Percentiles rank a stretch among this genome's conserved stretches.
These are phyloP conservation scores for Hypoxylon sp. DNA, from an alignment of 2,329 filamentous ascomycete genomes.

Conservation along the genomic window DNA sequence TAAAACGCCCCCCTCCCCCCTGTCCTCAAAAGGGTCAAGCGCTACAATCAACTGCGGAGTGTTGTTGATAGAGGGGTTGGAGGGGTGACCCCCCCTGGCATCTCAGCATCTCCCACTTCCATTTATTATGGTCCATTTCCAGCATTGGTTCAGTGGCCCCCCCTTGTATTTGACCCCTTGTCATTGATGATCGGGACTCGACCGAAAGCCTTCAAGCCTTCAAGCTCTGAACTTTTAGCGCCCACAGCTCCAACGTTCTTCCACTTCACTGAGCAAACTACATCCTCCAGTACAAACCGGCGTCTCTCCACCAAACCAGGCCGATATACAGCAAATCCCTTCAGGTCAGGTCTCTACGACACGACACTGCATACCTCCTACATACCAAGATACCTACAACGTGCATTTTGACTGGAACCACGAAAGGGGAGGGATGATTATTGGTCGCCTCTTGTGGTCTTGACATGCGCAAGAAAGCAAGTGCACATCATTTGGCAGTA, in stretches of 20 bases:
- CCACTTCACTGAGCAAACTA: conserved; percentile 17
- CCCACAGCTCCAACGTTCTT: conserved; percentile 29
- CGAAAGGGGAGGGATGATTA: conserved; percentile 13
- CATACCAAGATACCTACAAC: conserved; percentile 14
- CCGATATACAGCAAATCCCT: conserved; percentile 11
- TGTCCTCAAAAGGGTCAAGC: conserved; percentile 22
- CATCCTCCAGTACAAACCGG: conserved; percentile 8
- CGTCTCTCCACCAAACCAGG: conserved; percentile 17
- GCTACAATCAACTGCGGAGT: conserved; percentile 21
- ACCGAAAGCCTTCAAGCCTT: conserved; percentile 18
- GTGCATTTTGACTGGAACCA: conserved; percentile 15
- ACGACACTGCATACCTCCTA: background rate
- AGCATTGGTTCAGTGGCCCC: too few species aligned
- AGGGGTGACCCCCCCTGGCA: background rate
- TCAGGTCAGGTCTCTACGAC: conserved; percentile 3
- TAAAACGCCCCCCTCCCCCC: conserved; percentile 1
- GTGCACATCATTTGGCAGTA: conserved; percentile 4
- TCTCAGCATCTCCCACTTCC: conserved; percentile 4
- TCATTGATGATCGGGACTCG: conserved; percentile 29
- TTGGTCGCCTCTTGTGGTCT: conserved; percentile 17
- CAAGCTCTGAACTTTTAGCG: conserved; percentile 30
- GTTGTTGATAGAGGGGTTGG: conserved; percentile 29
- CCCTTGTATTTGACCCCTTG: conserved; percentile 12
- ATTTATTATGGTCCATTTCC: too few species aligned
- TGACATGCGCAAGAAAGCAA: conserved; percentile 4